Evolutionary conservation across 345 rosid species (phyloP), one percentile per base, ranked within the genome.

Genomic region (Eucalyptus pauciflora): DNA sequence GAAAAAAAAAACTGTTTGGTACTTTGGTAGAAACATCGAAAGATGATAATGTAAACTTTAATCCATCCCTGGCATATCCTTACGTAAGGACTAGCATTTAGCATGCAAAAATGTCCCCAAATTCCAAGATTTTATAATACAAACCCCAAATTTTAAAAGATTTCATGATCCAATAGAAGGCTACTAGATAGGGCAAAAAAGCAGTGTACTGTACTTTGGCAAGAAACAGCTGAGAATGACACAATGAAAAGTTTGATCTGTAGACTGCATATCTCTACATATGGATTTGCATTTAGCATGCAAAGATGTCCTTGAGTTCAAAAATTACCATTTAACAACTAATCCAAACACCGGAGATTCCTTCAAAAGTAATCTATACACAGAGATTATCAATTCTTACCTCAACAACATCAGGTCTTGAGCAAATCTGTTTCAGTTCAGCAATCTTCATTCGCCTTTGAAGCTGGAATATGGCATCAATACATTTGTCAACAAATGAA

Each of bases 401-500:
- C 99, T 97, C 99, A 86, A 98, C 99, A 45, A 97, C 99, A 97
- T 97, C 99, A 89, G 99, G 99, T 94, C 99, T 96, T 27, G 99
- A 92, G 89, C 98, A 96, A 24, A 96, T 97, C 91, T 97, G 98
- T 92, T 98, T 98, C 69, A 98, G 93, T 91, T 95, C 96, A 88
- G 98, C 99, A 93, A 97, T 95, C 90, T 97, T 98, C 99, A 98
- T 97, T 89, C 99, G 93, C 62, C 99, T 92, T 92, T 95, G 93
- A 87, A 96, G 99, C 99, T 98, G 96, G 67, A 56, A 90, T 90
- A 86, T 67, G 46, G 46, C 88, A 8, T 48, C 46, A 88, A 43
- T 43, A 20, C 56, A 22, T 18, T 76, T 62, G 69, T 62, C 58
- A 71, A n/a, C 52, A 90, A 56, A 27, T 52, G 27, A 25, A 76